Evolutionary conservation across 2,329 filamentous ascomycete genomes (phyloP), one percentile per base, ranked within the genome.

Genomic region (Juglanconis juglandina): DNA sequence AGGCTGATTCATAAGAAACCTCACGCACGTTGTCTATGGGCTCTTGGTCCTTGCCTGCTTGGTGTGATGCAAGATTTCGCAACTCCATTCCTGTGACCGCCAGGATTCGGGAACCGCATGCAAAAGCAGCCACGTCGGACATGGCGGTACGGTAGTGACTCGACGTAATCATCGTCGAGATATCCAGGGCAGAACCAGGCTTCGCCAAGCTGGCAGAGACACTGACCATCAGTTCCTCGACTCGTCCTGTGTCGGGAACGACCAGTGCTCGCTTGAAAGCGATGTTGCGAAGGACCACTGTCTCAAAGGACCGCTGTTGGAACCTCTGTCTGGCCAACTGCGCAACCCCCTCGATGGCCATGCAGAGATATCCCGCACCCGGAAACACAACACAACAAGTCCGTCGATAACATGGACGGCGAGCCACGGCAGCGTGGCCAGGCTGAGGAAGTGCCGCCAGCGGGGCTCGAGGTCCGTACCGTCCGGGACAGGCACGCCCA

Each of bases 361-460:
- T 65, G 44, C 51, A 46, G 11, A 65, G 24, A 34, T 65, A 67
- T 5, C 59, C 65, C 5, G 65, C 46, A 0, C 49, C 54, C 1
- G 64, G 64, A 24, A 66, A 47, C 54, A 63, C 66, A 9, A 67
- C 65, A 4, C 66, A 9, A 67, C 65, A 4, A 67, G 63, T 5
- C 57, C 62, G 39, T 66, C 67, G 5, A 67, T 55, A 32, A 65
- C 50, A 56, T 70, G 69, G 32, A 66, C 68, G 37, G 67, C 64
- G 14, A 74, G 59, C 62, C 77, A 79, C 24, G 80, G 72, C 10
- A 67, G 62, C 32, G 66, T 63, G 5, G 47, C 61, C 5, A 67
- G 33, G 5, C 51, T 42, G 3, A 60, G 14, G 50, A 63, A 62
- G 14, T 60, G 54, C 41, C 66, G 50, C 64, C 64, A 66, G 9